Evolutionary conservation across 208 protist species (phyloP), one percentile per base, ranked within the genome.

Genomic region (Phytomonas sp.): DNA sequence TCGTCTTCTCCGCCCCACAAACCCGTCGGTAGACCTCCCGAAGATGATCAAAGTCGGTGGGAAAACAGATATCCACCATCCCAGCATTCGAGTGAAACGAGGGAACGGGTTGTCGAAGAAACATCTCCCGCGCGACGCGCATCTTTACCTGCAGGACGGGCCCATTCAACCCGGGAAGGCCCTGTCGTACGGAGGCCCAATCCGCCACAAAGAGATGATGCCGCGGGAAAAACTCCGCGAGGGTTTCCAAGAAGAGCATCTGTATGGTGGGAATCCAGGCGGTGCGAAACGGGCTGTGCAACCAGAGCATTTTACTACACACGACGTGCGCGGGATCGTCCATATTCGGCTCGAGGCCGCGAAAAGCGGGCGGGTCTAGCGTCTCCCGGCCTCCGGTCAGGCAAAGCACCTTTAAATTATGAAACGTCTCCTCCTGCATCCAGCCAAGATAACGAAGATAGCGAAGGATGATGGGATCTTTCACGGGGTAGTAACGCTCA

Each of bases 41-140:
- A 15, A 96, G 76, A 62, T 89, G 79, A 2, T 90, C 82, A 79
- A 94, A 96, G 68, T 96, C 84, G 15, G 91, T 96, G 0, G 88
- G 89, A 66, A 94, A 96, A 73, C 85, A 93, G 59, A 96, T 89
- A 66, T 96, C 89, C 36, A 92, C 75, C 86, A 92, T 89, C 34
- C 91, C 91, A 13, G 86, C 84, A 70, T 93, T 94, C 31, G 79
- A 60, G 53, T 92, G 73, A 0, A 93, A 76, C 28, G 78, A 60
- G 30, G 91, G 85, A 40, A 78, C 74, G 33, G 85, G 80, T 31
- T 75, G 71, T 33, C 87, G 85, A 15, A 91, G 72, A 66, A 88
- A 96, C 8, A 91, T 67, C 60, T 94, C 81, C 70, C 92, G 91
- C 2, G 88, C 88, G 28, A 94, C 73, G 37, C 88, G 87, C 69